Conservation (phyloP, 169 alveolate genomes). For the Plasmodium falciparum region DNA sequence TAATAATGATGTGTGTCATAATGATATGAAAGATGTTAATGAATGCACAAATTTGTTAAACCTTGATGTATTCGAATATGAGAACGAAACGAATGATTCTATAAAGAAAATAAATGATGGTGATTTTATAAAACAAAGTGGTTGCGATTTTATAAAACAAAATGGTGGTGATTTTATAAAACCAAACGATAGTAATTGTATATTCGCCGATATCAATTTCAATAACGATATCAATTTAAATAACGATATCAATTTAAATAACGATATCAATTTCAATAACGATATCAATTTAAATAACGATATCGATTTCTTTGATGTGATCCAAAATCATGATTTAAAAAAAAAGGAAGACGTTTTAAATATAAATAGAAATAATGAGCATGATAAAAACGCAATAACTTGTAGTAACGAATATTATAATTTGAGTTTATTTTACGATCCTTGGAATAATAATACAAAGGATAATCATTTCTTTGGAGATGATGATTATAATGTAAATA, state of each 20-base stretch:
- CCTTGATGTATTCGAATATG: background rate
- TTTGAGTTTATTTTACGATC: constrained; percentile 36
- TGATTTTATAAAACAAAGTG: background rate
- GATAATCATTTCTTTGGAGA: constrained; percentile 2
- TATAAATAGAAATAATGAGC: background rate
- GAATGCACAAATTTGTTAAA: background rate
- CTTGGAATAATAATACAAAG: constrained; percentile 24
- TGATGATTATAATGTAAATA: background rate
- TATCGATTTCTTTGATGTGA: constrained; percentile 1
- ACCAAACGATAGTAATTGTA: background rate
- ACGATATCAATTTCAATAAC: too few relatives aligned
- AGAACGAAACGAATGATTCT: background rate
- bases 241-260: too few relatives aligned
- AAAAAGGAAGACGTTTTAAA: background rate
- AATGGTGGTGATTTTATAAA: background rate
- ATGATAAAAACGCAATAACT: background rate
- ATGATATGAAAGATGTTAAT: background rate
- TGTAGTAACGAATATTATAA: background rate
- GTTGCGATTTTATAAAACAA: background rate
- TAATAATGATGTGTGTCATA: background rate
- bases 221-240: background rate
- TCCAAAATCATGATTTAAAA: background rate
- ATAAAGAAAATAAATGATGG: background rate
- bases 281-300: background rate
- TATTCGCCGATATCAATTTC: too few relatives aligned